These are phyloP conservation scores for Backusella liffmaniae DNA, from an alignment of 192 early-diverging fungal species.

Conservation along the genomic window DNA sequence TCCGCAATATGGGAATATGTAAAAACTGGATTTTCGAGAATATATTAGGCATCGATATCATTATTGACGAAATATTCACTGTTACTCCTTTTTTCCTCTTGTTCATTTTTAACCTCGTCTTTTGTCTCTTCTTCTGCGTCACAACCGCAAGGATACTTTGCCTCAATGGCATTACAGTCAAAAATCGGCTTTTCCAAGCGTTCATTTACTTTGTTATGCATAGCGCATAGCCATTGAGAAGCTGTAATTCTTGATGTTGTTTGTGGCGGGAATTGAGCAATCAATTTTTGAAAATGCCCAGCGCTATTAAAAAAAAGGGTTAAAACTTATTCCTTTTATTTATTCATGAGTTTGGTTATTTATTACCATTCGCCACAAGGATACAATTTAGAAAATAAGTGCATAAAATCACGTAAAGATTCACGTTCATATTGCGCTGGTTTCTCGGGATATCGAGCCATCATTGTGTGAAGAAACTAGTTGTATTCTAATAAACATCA, in stretches of 20 bases:
- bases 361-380: conserved; percentile 89
- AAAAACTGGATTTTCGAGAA: no score
- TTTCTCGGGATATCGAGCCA: conserved; percentile 77
- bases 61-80: not conserved
- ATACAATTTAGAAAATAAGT: conserved; percentile 82
- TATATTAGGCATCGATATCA: no score
- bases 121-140: conserved; percentile 31
- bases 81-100: not conserved
- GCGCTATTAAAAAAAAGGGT: conserved; percentile 52
- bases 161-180: conserved; percentile 75
- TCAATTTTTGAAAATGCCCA: conserved; percentile 76
- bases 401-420: conserved; percentile 78
- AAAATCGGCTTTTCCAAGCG: conserved; percentile 77
- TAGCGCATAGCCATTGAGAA: conserved; percentile 81
- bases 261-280: conserved; percentile 79
- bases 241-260: conserved; percentile 66
- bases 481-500: not conserved
- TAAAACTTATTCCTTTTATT: no score
- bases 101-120: not conserved
- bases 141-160: conserved; percentile 88
- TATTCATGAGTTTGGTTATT: no score
- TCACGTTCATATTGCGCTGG: conserved; percentile 75
- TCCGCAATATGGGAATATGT: not conserved
- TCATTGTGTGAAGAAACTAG: conserved; percentile 89
- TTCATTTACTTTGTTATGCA: conserved; percentile 91